Evolutionary conservation across 805 yeast genomes (phyloP).

Genomic region (Candida tallmaniae): DNA sequence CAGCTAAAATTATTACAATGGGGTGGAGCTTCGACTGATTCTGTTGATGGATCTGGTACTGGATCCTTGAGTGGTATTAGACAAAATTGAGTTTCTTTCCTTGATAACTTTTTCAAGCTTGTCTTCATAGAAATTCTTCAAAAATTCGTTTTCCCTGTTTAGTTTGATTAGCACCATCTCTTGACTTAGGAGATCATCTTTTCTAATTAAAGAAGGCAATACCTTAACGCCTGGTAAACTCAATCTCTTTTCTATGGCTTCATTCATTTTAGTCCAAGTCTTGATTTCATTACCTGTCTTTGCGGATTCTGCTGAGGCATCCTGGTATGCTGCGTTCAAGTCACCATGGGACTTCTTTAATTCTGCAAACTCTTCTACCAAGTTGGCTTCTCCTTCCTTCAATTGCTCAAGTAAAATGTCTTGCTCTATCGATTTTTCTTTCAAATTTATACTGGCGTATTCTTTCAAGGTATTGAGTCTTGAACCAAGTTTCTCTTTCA

Average conservation of each 20-base stretch:
- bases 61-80: constrained; percentile 23
- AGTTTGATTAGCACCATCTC: constrained; percentile 23
- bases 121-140: constrained; percentile 22
- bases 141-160: constrained; percentile 25
- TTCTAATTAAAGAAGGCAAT: constrained; percentile 30
- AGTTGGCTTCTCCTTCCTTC: constrained; percentile 20
- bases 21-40: constrained; percentile 38
- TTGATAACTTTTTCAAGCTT: constrained; percentile 30
- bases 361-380: constrained; percentile 21
- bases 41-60: constrained; percentile 30
- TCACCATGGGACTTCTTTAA: constrained; percentile 26
- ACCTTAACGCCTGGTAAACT: constrained; percentile 32
- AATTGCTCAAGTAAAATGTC: constrained; percentile 17
- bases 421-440: constrained; percentile 17
- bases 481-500: constrained; percentile 11
- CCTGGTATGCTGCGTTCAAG: constrained; percentile 28
- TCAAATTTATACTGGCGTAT: constrained; percentile 1
- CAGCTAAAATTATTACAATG: constrained; percentile 13
- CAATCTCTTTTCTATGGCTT: constrained; percentile 16
- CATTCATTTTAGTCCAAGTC: constrained; percentile 16
- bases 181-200: constrained; percentile 27
- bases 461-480: constrained; percentile 9
- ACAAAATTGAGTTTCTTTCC: constrained; percentile 30
- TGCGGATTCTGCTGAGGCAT: constrained; percentile 30
- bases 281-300: constrained; percentile 20